These are phyloP conservation scores for Rutstroemia sydowiana DNA, from an alignment of 2,329 filamentous ascomycete species.

Conservation along the genomic window DNA sequence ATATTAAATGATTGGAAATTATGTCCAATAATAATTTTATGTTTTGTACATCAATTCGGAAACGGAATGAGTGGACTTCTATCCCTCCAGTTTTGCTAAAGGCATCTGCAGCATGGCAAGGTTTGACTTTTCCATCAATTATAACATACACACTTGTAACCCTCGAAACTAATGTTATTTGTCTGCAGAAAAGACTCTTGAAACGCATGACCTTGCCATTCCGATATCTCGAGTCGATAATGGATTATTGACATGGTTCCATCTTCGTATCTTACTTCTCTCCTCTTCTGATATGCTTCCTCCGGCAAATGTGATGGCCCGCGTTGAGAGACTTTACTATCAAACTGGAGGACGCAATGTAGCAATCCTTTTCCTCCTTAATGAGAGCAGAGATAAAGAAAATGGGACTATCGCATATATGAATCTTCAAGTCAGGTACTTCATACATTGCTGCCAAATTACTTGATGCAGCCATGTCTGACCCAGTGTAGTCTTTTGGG, in stretches of 20 bases:
- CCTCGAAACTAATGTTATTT: constrained; percentile 2
- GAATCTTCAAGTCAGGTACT: constrained; percentile 27
- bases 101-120: constrained; percentile 26
- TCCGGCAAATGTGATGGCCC: constrained; percentile 13
- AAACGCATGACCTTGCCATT: constrained; percentile 27
- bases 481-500: constrained; percentile 21
- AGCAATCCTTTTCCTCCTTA: constrained; percentile 29
- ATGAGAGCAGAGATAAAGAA: constrained; percentile 13
- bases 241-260: too few species aligned
- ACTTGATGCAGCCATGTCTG: not conserved
- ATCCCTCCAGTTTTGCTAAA: constrained; percentile 23
- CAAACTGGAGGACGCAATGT: constrained; percentile 26
- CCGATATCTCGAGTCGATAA: constrained; percentile 18
- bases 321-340: constrained; percentile 28
- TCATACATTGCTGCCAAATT: not conserved
- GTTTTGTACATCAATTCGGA: constrained; percentile 30
- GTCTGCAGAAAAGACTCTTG: constrained; percentile 23
- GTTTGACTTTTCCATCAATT: too few species aligned
- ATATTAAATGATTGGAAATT: too few species aligned
- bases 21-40: too few species aligned
- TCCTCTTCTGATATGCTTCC: constrained; percentile 22
- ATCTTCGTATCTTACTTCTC: constrained; percentile 25
- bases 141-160: too few species aligned
- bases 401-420: constrained; percentile 24
- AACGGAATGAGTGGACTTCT: constrained; percentile 24